Evolutionary conservation across 2,329 filamentous ascomycete species (phyloP), one percentile per base, ranked within the genome.

Genomic region (Geosmithia flava): DNA sequence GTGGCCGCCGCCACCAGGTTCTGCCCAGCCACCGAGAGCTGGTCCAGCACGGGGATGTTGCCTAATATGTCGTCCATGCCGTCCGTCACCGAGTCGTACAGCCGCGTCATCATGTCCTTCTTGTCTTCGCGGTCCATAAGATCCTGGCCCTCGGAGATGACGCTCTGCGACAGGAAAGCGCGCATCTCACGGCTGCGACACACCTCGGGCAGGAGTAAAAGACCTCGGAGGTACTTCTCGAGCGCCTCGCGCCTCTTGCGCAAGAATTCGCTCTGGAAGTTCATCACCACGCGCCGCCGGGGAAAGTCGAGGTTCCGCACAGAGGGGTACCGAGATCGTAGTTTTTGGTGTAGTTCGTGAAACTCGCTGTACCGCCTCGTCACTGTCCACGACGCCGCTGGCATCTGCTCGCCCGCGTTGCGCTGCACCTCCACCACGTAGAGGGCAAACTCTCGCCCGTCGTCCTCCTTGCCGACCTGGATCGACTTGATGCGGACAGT

Each of bases 21-120:
- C 61, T 97, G 91, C 0, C 91, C 91, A 7, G 93, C 90, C 2
- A 89, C 78, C 0, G 90, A 95, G 7, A 98, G 78, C 62, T 97
- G 93, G 57, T 98, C 93, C 29, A 98, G 75, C 0, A 96, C 90
- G 1, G 93, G 88, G 42, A 97, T 91, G 60, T 95, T 97, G 49
- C 93, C 93, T 3, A 98, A 71, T 48, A 98, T 94, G 56, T 98
- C 93, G 61, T 98, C 93, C 84, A 98, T 94, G 33, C 94, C 93
- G 60, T 98, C 93, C 1, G 91, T 87, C 20, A 98, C 91, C 0
- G 91, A 97, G 62, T 94, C 94, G 67, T 97, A 98, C 45, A 98
- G 81, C 4, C 93, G 82, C 1, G 87, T 89, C 53, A 98, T 93
- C 62, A 98, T 90, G 61, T 97, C 87, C 61, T 78, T 84, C 64